phyloP scores from a whole-genome alignment of 306 rosid species.

The Aeschynomene evenia region DNA sequence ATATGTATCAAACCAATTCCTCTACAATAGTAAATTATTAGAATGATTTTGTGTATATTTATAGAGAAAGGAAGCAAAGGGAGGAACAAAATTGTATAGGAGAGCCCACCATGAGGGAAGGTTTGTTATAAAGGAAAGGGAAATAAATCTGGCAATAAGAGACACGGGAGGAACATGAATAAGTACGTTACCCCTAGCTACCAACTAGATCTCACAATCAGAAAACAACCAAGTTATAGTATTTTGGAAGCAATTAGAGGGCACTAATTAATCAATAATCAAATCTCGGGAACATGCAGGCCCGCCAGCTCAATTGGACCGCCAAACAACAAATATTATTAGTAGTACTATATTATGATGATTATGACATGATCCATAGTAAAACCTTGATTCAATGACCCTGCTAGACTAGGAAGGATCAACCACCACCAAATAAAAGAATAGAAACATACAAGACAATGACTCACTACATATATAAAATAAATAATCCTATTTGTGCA shows the following conservation, averaged over 20 bases:
- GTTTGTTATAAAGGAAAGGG: neutral
- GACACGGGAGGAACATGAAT: conserved; percentile 9
- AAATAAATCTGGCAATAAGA: conserved; percentile 1
- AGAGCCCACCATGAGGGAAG: neutral
- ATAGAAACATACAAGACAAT: no score
- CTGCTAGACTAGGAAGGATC: neutral
- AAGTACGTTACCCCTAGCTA: neutral
- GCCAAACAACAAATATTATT: neutral
- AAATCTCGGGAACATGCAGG: conserved; percentile 1
- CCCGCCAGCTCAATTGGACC: conserved; percentile 4
- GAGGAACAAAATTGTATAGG: neutral
- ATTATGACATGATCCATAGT: neutral
- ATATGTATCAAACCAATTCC: no score
- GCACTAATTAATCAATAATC: neutral
- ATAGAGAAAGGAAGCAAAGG: neutral
- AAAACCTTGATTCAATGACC: neutral
- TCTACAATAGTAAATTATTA: no score
- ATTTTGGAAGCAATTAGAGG: neutral
- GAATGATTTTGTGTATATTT: no score
- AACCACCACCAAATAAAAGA: neutral
- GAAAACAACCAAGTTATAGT: neutral
- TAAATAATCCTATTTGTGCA: neutral
- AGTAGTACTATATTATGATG: no score
- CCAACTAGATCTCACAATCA: conserved; percentile 7
- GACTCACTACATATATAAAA: neutral